Base-by-base conservation (phyloP, 2,329 filamentous ascomycete genomes). In the Sporothrix inflata region DNA sequence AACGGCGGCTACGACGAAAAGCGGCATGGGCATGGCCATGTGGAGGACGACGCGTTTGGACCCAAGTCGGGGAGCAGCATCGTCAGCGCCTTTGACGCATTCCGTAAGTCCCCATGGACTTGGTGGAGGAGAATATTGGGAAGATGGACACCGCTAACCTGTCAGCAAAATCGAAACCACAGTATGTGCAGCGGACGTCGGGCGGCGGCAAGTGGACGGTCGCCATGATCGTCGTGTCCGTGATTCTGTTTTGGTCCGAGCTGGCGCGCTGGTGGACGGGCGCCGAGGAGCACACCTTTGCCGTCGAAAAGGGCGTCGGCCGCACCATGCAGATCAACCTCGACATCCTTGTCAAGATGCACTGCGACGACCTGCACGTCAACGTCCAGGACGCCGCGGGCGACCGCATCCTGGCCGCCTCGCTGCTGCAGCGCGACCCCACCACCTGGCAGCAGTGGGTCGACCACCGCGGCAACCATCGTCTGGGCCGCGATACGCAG, bases 311-410 rank as follows among this genome's bases (percentile, higher is more conserved):
- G 82, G 93, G 93, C 76, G 87, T 99, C 51, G 91, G 92, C 2
- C 94, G 94, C 81, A 87, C 90, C 74, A 88, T 99, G 80, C 94
- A 98, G 82, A 92, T 99, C 83, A 99, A 99, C 84, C 85, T 99
- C 72, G 96, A 99, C 82, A 86, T 97, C n/a, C 93, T 98, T 5
- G 86, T 99, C 66, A 87, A 87, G 69, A 99, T 99, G 96, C 84
- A 87, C 77, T 99, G 96, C 85, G 83, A 86, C 72, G 91, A 97
- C 79, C 83, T 99, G n/a, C 93, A 97, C 83, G 86, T 99, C 82
- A 98, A 99, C 83, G 94, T 99, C 68, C 96, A 98, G 84, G 96
- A 99, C 81, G 94, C 95, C 1, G 90, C 94, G 0, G 94, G 96
- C 69, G 96, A 99, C 81, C 90, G 93, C 75, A 97, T 98, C 77